Base-by-base conservation (phyloP, 495 filamentous ascomycete genomes). In the Penicillium samsonianum region DNA sequence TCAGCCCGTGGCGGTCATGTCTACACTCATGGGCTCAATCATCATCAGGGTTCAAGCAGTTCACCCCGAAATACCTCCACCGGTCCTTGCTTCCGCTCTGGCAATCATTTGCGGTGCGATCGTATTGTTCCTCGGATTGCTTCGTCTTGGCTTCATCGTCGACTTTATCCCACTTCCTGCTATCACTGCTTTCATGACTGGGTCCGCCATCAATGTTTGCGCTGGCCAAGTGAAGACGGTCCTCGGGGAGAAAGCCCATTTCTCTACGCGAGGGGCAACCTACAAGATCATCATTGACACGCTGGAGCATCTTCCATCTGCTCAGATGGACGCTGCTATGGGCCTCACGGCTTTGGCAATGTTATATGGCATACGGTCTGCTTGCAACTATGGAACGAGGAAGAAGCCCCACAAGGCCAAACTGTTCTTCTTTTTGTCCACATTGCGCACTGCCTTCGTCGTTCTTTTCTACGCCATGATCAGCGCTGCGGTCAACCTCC, bases 151-250 rank as follows among this genome's bases (percentile, higher is more conserved):
- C 5, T 94, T 91, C 81, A 88, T 98, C 31, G 93, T 96, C 7
- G 92, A 98, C 54, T 86, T 96, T 65, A 98, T 96, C 67, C 86
- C 93, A 1, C 81, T 96, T 38, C 83, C 89, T 4, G 87, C 92
- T 1, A 92, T 96, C 50, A 88, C 87, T n/a, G 90, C 93, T 4
- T 96, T 93, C 81, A 96, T 98, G 91, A 96, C 93, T 5, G 93
- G 93, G 6, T 94, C 92, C 0, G 93, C 93, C n/a, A 77, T 98
- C 71, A 95, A 85, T 64, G 96, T 98, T 67, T 84, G 84, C 28
- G 81, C 84, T 50, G 92, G 93, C 16, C 93, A 96, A 71, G 80
- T 96, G 35, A 84, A 89, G 3, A 79, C 80, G 3, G 65, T 98
- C 74, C 87, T 98, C 78, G 93, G 93, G 7, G 88, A 94, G 69